These are phyloP conservation scores for Ilyonectria mors-panacis DNA, from an alignment of 2,329 filamentous ascomycete genomes.

Conservation along the genomic window DNA sequence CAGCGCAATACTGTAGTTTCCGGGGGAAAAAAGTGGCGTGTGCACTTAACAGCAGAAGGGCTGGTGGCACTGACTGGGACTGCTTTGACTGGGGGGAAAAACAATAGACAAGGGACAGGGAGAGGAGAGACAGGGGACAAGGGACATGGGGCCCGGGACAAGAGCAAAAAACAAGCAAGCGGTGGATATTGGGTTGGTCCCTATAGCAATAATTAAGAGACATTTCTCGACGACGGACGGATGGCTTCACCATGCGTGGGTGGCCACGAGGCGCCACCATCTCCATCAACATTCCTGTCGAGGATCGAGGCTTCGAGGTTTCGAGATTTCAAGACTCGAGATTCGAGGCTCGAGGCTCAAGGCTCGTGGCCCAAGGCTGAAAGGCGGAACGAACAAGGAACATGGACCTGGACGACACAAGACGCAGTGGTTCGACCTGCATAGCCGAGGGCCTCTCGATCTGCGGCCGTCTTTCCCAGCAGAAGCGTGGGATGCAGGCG, in stretches of 20 bases:
- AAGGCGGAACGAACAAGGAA: slow-evolving; percentile 30
- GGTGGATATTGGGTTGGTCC: slow-evolving; percentile 28
- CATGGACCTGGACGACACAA: slow-evolving; percentile 22
- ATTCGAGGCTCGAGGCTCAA: slow-evolving; percentile 3
- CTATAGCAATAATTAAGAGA: slow-evolving; percentile 31
- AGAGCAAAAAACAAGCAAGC: slow-evolving; percentile 10
- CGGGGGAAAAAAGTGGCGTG: slow-evolving; percentile 46
- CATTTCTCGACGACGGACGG: slow-evolving; percentile 30
- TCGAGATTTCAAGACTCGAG: background rate
- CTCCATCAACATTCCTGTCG: background rate
- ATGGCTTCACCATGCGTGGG: slow-evolving; percentile 12
- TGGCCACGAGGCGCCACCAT: background rate
- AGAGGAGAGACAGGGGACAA: slow-evolving; percentile 15
- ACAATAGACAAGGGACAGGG: slow-evolving; percentile 16
- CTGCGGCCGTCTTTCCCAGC: slow-evolving; percentile 54
- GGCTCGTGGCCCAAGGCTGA: slow-evolving; percentile 28
- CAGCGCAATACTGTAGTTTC: slow-evolving; percentile 43
- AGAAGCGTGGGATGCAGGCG: slow-evolving; percentile 51
- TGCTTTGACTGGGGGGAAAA: slow-evolving; percentile 5
- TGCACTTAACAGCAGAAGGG: slow-evolving; percentile 26
- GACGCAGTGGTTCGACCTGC: slow-evolving; percentile 52
- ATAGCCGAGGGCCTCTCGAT: slow-evolving; percentile 57
- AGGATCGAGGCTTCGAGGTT: background rate
- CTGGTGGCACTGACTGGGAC: slow-evolving; percentile 28
- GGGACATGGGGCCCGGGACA: slow-evolving; percentile 13